Base-by-base conservation (phyloP, 768 basidiomycete genomes). In the Mycena indigotica region DNA sequence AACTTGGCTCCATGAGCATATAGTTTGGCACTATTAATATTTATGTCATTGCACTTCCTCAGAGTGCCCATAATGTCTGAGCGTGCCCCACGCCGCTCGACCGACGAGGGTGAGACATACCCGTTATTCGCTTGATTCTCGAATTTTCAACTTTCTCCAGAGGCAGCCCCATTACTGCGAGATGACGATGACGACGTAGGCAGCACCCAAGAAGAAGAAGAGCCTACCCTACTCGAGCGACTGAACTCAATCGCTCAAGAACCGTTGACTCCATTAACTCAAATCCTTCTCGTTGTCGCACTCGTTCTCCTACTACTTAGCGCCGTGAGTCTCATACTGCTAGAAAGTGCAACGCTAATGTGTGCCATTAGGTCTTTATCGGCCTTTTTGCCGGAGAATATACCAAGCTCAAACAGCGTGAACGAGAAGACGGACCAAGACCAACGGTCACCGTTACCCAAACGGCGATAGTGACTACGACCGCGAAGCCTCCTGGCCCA, bases 321-420 rank as follows among this genome's bases (percentile, higher is more conserved):
- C 62, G 89, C 91, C 5, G 80, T 82, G 60, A 60, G 77, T 69
- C 46, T 39, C 13, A 24, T 5, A n/a, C 25, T 38, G 25, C 25
- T 28, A 35, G 24, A 16, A 35, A 21, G n/a, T 17, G 41, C 17
- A 10, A 30, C 17, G 24, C 30, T 52, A 12, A 57, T 29, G 1
- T 24, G 2, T 19, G 16, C 21, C n/a, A n/a, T 24, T 35, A 83
- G 82, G 80, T 92, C n/a, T 95, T 96, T 72, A 87, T 95, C 59
- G 96, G 96, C 10, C 78, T 99, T 4, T 98, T 95, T 71, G 89
- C 93, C 28, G 97, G 97, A 10, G 87, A 88, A 1, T 85, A 93
- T 69, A 88, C 91, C 67, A 87, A 85, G 59, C 79, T 94, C 52
- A 83, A 83, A n/a, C 77, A 78, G 54, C 67, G 63, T 16, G 71